These are phyloP conservation scores for Triangularia setosa DNA, from an alignment of 2,329 filamentous ascomycete species.

Conservation along the genomic window DNA sequence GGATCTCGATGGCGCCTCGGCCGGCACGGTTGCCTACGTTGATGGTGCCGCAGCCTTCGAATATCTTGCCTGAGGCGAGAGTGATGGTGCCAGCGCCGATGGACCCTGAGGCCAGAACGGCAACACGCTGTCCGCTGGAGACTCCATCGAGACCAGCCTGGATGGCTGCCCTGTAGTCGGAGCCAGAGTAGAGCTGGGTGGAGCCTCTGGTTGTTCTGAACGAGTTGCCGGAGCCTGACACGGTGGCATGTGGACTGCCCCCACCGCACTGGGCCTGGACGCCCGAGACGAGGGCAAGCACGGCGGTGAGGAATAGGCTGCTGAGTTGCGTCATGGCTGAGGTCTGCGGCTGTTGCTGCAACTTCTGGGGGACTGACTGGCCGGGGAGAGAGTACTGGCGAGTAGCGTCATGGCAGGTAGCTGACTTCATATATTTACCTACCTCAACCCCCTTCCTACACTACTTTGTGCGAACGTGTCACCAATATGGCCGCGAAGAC, in stretches of 20 bases:
- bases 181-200: conserved; percentile 46
- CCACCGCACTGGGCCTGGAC: conserved; percentile 45
- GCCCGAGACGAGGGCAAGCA: conserved; percentile 38
- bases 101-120: conserved; percentile 51
- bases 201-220: conserved; percentile 44
- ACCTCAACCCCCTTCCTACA: background rate
- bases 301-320: conserved; percentile 33
- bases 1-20: conserved; percentile 51
- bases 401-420: background rate
- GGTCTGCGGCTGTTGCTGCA: no score
- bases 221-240: conserved; percentile 44
- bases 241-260: conserved; percentile 42
- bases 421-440: background rate
- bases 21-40: conserved; percentile 40
- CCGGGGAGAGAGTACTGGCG: background rate
- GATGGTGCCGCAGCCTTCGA: conserved; percentile 57
- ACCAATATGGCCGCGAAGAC: background rate
- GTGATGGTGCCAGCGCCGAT: conserved; percentile 51
- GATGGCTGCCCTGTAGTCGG: conserved; percentile 51
- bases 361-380: background rate
- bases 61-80: conserved; percentile 50
- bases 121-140: conserved; percentile 47
- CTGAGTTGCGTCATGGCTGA: conserved; percentile 34
- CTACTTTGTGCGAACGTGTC: background rate
- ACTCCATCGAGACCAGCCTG: conserved; percentile 52